Conservation (phyloP, 2,329 filamentous ascomycete genomes). For the Coleophoma eucalyptorum region DNA sequence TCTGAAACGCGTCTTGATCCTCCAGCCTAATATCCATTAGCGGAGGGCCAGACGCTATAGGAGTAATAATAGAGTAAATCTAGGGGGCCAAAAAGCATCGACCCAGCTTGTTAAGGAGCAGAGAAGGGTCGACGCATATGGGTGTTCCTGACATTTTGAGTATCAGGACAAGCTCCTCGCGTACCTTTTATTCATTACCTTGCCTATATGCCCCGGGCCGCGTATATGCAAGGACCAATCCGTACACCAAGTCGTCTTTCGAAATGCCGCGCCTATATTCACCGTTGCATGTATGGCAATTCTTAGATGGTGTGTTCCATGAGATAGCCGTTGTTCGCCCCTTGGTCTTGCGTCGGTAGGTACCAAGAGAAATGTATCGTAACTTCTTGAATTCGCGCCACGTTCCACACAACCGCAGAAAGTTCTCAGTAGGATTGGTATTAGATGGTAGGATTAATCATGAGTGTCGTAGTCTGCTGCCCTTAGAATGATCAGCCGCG, state of each 20-base stretch:
- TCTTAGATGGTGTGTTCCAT: not conserved
- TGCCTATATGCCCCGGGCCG: not conserved
- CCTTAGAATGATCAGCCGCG: not conserved
- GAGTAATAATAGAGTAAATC: not conserved
- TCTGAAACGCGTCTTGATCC: not conserved
- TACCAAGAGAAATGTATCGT: no score
- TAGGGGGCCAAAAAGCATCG: not conserved
- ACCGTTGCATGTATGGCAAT: not conserved
- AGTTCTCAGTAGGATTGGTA: not conserved
- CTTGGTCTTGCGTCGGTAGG: no score
- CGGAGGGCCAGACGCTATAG: not conserved
- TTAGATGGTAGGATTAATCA: not conserved
- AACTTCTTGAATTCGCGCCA: no score
- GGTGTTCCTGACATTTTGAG: not conserved
- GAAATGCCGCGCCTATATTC: not conserved
- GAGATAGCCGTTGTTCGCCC: not conserved
- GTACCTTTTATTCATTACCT: not conserved
- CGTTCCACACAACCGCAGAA: no score
- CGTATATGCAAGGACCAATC: not conserved
- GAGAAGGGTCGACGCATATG: not conserved
- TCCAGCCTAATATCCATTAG: not conserved
- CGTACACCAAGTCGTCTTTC: not conserved
- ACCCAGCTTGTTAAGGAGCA: not conserved
- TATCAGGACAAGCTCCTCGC: not conserved
- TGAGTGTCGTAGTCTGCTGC: not conserved